phyloP scores from a whole-genome alignment of 208 protist species.

The Phytomonas sp. region DNA sequence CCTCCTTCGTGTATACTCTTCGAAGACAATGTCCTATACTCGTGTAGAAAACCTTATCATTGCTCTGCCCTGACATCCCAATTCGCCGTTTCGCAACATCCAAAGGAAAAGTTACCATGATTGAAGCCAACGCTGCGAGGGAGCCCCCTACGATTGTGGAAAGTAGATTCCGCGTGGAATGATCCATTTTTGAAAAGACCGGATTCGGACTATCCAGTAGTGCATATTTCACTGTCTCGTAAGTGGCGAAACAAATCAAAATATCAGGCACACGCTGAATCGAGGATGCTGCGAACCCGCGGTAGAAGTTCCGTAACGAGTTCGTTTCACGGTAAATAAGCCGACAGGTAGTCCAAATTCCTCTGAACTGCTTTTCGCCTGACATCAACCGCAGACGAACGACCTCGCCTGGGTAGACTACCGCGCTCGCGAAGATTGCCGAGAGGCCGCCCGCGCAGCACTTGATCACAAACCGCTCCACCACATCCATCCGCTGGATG shows the following conservation, averaged over 20 bases:
- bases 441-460: constrained; percentile 80
- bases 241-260: constrained; percentile 79
- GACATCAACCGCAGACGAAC: constrained; percentile 87
- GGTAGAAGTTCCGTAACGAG: constrained; percentile 77
- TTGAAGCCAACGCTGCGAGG: constrained; percentile 62
- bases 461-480: constrained; percentile 81
- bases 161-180: constrained; percentile 28
- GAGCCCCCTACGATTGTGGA: constrained; percentile 60
- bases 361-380: constrained; percentile 53
- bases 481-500: constrained; percentile 14
- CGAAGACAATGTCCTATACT: constrained; percentile 62
- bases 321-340: constrained; percentile 69
- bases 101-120: constrained; percentile 62
- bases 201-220: constrained; percentile 40
- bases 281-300: constrained; percentile 72
- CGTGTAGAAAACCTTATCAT: constrained; percentile 49
- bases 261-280: constrained; percentile 86
- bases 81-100: constrained; percentile 86
- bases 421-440: constrained; percentile 66
- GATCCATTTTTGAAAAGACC: constrained; percentile 40
- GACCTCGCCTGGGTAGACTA: constrained; percentile 81
- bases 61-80: constrained; percentile 73
- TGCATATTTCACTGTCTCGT: constrained; percentile 82
- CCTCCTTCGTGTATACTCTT: constrained; percentile 56
- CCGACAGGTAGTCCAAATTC: constrained; percentile 46